A percentile compares a stretch with the other conserved stretches of the same genome.
These are phyloP conservation scores for Solanum appendiculatum DNA, from an alignment of 257 asterid species.

Conservation along the genomic window DNA sequence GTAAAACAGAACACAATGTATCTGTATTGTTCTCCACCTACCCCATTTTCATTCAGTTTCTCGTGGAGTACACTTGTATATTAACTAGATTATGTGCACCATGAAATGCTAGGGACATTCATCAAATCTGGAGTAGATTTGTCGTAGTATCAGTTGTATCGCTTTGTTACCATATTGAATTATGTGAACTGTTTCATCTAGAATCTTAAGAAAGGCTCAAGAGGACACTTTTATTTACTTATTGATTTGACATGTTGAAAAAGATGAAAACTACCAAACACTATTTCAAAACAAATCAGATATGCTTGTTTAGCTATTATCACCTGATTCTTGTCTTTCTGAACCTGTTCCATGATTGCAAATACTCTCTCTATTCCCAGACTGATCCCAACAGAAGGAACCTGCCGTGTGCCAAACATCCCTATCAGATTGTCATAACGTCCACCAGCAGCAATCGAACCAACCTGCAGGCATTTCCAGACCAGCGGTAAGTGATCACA, in stretches of 20 bases:
- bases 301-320: not conserved
- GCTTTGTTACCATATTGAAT: not conserved
- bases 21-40: too few relatives aligned
- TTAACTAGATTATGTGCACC: too few relatives aligned
- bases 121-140: not conserved
- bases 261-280: not conserved
- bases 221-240: not conserved
- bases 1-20: not conserved
- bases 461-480: constrained; percentile 47
- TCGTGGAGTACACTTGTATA: too few relatives aligned
- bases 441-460: constrained; percentile 98
- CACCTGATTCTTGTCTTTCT: constrained; percentile 62
- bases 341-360: constrained; percentile 78
- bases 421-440: constrained; percentile 89
- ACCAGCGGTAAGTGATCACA: not conserved
- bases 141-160: not conserved
- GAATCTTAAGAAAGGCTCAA: not conserved
- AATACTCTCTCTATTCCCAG: constrained; percentile 93
- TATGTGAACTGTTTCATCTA: not conserved
- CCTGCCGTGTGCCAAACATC: constrained; percentile 76
- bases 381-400: constrained; percentile 95
- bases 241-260: not conserved
- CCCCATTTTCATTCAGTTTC: too few relatives aligned
- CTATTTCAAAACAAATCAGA: not conserved
- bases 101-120: not conserved